Evolutionary conservation across 495 filamentous ascomycete genomes (phyloP).

Genomic region (Aspergillus kassunensis): DNA sequence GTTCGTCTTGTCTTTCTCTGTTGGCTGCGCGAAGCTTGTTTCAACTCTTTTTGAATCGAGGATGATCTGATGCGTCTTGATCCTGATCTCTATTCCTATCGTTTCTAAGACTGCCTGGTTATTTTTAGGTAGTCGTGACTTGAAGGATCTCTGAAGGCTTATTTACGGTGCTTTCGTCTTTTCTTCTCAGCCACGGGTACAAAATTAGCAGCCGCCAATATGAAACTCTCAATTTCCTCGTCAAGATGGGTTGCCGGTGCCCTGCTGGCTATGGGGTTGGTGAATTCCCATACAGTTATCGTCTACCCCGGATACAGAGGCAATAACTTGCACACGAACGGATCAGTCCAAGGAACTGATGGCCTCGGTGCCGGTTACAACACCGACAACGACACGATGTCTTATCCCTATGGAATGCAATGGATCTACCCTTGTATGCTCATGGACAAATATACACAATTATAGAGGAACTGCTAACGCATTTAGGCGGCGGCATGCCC

Average conservation of each 20-base stretch:
- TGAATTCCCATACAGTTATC: slow-evolving; percentile 79
- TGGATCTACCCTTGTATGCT: slow-evolving; percentile 97
- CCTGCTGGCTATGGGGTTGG: slow-evolving; percentile 48
- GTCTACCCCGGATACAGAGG: slow-evolving; percentile 93
- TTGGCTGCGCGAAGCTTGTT: slow-evolving; percentile 26
- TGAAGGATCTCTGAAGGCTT: not conserved
- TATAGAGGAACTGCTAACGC: not conserved
- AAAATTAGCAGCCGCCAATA: slow-evolving; percentile 18
- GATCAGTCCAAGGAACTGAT: slow-evolving; percentile 42
- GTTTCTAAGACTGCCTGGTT: slow-evolving; percentile 10
- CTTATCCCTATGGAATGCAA: slow-evolving; percentile 89
- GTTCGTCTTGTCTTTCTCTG: slow-evolving; percentile 2
- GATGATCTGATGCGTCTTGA: slow-evolving; percentile 17
- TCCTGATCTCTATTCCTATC: not conserved
- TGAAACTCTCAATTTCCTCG: slow-evolving; percentile 34
- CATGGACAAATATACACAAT: not conserved
- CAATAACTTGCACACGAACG: slow-evolving; percentile 82
- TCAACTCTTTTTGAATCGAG: slow-evolving; percentile 1
- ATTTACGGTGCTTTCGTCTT: not conserved
- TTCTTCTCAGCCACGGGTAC: slow-evolving; percentile 18
- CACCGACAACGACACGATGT: slow-evolving; percentile 35
- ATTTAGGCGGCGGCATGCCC: slow-evolving; percentile 79
- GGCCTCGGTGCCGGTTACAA: slow-evolving; percentile 44
- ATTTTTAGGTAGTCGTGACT: slow-evolving; percentile 1
- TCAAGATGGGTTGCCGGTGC: slow-evolving; percentile 47